Evolutionary conservation across 192 early-diverging fungal species (phyloP).

Genomic region (Coemansia sp.): DNA sequence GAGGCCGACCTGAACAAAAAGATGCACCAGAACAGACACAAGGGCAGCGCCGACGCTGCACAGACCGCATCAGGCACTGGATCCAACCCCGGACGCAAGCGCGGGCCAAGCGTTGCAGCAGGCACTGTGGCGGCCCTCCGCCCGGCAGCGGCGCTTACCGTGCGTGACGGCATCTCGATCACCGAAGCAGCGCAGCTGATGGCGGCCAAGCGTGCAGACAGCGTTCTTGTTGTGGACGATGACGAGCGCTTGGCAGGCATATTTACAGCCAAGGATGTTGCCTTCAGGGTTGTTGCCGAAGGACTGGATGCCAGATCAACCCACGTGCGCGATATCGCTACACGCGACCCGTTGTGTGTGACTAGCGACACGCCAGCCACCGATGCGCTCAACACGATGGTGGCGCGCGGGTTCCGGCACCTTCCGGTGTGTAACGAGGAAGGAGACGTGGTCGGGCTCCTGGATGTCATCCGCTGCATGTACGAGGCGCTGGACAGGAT

Average conservation of each 20-base stretch:
- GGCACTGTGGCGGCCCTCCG: slow-evolving; percentile 91
- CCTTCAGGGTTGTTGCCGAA: slow-evolving; percentile 90
- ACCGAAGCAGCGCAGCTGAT: slow-evolving; percentile 89
- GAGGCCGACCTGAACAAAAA: slow-evolving; percentile 72
- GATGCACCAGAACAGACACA: slow-evolving; percentile 47
- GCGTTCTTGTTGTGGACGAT: slow-evolving; percentile 91
- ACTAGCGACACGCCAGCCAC: slow-evolving; percentile 76
- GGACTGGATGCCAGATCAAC: slow-evolving; percentile 64
- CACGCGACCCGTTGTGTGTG: slow-evolving; percentile 86
- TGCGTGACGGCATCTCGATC: slow-evolving; percentile 72
- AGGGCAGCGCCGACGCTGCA: slow-evolving; percentile 20
- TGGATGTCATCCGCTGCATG: slow-evolving; percentile 85
- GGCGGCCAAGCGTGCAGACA: slow-evolving; percentile 96
- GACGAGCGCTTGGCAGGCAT: slow-evolving; percentile 92
- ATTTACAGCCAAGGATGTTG: slow-evolving; percentile 97
- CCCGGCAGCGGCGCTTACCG: slow-evolving; percentile 83
- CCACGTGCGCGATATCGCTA: slow-evolving; percentile 86
- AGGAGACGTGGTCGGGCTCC: slow-evolving; percentile 78
- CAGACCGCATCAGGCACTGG: slow-evolving; percentile 14
- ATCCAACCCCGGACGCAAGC: slow-evolving; percentile 28
- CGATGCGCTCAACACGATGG: slow-evolving; percentile 81
- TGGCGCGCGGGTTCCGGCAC: slow-evolving; percentile 79
- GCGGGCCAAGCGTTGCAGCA: slow-evolving; percentile 19
- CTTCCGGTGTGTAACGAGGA: slow-evolving; percentile 85
- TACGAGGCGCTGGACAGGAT: slow-evolving; percentile 84